Conservation (phyloP, 306 rosid species). For the Sicyos edulis region DNA sequence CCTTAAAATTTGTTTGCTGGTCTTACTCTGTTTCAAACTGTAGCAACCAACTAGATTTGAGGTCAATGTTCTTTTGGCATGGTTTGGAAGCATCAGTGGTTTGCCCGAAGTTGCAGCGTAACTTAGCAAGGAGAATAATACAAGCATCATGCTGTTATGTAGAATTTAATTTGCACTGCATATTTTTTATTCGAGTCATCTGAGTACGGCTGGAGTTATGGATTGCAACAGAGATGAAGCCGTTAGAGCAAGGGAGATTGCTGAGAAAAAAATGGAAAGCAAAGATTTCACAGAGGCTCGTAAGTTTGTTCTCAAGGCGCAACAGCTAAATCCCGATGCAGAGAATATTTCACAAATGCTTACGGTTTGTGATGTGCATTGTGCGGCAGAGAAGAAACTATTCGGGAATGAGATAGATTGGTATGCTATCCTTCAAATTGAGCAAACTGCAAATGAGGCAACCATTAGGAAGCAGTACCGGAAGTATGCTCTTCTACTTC, state of each 20-base stretch:
- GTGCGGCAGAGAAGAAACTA: conserved; percentile 56
- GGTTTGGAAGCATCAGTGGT: conserved; percentile 1
- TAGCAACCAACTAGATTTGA: conserved; percentile 15
- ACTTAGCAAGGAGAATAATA: conserved; percentile 3
- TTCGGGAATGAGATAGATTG: conserved; percentile 56
- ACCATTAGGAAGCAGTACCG: conserved; percentile 76
- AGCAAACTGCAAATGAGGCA: conserved; percentile 57
- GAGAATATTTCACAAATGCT: conserved; percentile 81
- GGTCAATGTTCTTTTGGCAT: neutral
- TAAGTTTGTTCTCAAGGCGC: conserved; percentile 57
- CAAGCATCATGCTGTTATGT: conserved; percentile 24
- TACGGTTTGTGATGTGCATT: conserved; percentile 80
- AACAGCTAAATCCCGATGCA: conserved; percentile 64
- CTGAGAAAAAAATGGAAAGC: conserved; percentile 69
- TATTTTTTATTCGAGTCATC: conserved; percentile 18
- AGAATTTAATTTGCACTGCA: conserved; percentile 23
- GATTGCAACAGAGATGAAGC: conserved; percentile 95
- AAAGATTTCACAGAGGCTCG: conserved; percentile 77
- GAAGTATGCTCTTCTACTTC: conserved; percentile 87
- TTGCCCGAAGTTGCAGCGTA: conserved; percentile 1
- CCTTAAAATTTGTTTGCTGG: conserved; percentile 6
- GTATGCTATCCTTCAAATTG: conserved; percentile 78
- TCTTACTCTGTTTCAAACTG: neutral
- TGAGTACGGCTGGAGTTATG: conserved; percentile 40
- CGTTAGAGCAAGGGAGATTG: conserved; percentile 72